Percentiles rank a stretch among this genome's conserved stretches.
phyloP scores from a whole-genome alignment of 208 protist genomes.

The Trypanosoma grayi region DNA sequence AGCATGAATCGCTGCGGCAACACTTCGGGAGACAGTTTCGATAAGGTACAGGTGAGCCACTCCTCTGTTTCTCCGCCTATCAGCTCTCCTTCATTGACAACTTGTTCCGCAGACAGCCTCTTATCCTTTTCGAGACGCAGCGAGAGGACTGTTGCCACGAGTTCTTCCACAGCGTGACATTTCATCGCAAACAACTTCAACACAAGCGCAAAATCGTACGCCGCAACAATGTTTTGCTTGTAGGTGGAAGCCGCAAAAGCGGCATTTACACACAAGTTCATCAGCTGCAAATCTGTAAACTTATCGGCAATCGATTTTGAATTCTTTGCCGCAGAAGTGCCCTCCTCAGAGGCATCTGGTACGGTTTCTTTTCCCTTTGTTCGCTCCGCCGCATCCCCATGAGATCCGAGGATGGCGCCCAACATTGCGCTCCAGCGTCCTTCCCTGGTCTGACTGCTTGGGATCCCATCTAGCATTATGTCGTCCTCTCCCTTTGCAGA shows the following conservation, averaged over 20 bases:
- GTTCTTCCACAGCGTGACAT: conserved; percentile 52
- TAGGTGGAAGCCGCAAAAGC: conserved; percentile 31
- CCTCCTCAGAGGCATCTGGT: too few species aligned
- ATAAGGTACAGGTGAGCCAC: conserved; percentile 34
- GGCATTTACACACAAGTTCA: conserved; percentile 29
- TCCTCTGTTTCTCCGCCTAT: conserved; percentile 11
- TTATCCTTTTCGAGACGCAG: neutral
- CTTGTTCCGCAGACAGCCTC: neutral
- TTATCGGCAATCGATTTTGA: neutral
- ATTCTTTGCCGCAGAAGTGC: neutral
- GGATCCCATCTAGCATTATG: too few species aligned
- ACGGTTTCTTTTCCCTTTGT: too few species aligned
- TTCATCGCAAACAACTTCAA: conserved; percentile 53
- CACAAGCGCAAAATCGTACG: conserved; percentile 54
- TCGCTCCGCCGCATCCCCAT: too few species aligned
- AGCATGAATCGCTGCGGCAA: conserved; percentile 23
- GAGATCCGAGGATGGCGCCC: too few species aligned
- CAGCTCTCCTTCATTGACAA: neutral
- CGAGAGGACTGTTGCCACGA: conserved; percentile 20
- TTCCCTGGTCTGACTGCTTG: too few species aligned
- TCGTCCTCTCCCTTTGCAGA: conserved; percentile 8
- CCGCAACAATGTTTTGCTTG: conserved; percentile 37
- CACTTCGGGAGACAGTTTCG: conserved; percentile 46
- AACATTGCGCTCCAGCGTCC: too few species aligned
- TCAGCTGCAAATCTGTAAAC: conserved; percentile 33